Percentiles rank a stretch among this genome's conserved stretches.
Evolutionary conservation across 305 asterid species (phyloP).

Genomic region (Solanum chacoense): DNA sequence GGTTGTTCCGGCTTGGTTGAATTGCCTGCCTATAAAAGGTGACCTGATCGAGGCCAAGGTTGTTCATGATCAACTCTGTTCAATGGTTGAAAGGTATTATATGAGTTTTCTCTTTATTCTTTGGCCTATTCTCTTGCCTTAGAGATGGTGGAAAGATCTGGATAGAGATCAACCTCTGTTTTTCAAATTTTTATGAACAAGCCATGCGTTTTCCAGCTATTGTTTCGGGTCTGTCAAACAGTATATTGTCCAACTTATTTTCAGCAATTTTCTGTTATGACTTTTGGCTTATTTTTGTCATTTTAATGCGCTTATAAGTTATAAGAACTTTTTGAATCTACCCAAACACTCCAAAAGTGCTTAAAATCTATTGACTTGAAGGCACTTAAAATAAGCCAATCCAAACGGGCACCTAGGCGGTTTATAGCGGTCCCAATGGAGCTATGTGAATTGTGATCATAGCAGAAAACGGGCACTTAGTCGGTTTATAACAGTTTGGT

Average conservation of each 20-base stretch:
- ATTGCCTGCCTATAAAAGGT: slow-evolving; percentile 82
- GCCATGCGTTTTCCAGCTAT: background rate
- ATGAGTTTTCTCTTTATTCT: background rate
- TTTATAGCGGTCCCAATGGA: background rate
- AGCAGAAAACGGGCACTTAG: background rate
- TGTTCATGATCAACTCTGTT: slow-evolving; percentile 89
- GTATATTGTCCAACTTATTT: background rate
- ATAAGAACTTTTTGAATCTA: background rate
- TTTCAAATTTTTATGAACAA: background rate
- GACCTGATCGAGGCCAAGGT: slow-evolving; percentile 89
- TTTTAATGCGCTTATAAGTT: background rate
- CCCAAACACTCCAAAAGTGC: background rate
- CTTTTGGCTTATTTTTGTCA: background rate
- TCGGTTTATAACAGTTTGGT: background rate
- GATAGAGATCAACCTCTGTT: background rate
- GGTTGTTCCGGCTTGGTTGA: slow-evolving; percentile 95
- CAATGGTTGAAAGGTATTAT: slow-evolving; percentile 72
- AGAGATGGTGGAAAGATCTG: background rate
- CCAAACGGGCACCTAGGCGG: background rate
- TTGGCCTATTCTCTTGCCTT: background rate
- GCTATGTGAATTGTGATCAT: background rate
- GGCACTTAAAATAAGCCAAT: background rate
- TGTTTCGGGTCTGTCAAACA: background rate
- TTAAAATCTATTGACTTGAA: background rate
- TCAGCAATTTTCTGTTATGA: background rate